These are phyloP conservation scores for Rostrohypoxylon terebratum DNA, from an alignment of 495 filamentous ascomycete genomes.

Conservation along the genomic window DNA sequence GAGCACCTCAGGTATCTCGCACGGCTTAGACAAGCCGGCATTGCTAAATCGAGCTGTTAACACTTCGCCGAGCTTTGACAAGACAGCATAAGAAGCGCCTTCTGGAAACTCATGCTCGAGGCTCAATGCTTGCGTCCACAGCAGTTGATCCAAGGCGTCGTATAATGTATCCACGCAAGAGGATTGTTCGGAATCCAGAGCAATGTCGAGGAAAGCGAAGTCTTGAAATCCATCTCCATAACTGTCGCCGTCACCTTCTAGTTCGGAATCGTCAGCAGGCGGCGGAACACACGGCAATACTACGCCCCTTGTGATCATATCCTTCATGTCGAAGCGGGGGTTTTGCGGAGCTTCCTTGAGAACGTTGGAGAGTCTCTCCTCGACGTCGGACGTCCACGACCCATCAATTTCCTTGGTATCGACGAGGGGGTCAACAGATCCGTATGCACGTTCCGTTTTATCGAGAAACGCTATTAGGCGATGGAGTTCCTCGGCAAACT, in stretches of 20 bases:
- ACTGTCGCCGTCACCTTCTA: conserved; percentile 41
- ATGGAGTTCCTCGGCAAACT: conserved; percentile 70
- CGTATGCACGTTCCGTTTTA: conserved; percentile 81
- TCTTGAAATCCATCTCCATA: conserved; percentile 54
- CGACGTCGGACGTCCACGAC: conserved; percentile 42
- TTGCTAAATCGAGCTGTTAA: conserved; percentile 70
- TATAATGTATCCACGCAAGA: conserved; percentile 68
- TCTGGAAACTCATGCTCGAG: conserved; percentile 52
- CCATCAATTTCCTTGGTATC: conserved; percentile 47
- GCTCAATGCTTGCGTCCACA: conserved; percentile 65
- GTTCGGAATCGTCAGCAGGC: conserved; percentile 30
- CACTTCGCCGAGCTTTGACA: conserved; percentile 73
- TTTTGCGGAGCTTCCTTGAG: conserved; percentile 38
- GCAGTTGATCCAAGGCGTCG: conserved; percentile 73
- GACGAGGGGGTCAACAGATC: conserved; percentile 68
- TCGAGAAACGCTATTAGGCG: conserved; percentile 91
- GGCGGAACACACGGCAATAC: conserved; percentile 34
- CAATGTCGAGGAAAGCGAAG: conserved; percentile 57
- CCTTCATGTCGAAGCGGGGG: conserved; percentile 43
- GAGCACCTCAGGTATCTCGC: conserved; percentile 76
- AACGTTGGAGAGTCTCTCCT: conserved; percentile 47
- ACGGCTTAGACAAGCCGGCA: conserved; percentile 56
- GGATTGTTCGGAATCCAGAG: conserved; percentile 44
- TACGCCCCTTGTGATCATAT: conserved; percentile 46
- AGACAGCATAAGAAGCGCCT: conserved; percentile 60